Evolutionary conservation across 306 rosid genomes (phyloP).

Genomic region (Quercus suber): DNA sequence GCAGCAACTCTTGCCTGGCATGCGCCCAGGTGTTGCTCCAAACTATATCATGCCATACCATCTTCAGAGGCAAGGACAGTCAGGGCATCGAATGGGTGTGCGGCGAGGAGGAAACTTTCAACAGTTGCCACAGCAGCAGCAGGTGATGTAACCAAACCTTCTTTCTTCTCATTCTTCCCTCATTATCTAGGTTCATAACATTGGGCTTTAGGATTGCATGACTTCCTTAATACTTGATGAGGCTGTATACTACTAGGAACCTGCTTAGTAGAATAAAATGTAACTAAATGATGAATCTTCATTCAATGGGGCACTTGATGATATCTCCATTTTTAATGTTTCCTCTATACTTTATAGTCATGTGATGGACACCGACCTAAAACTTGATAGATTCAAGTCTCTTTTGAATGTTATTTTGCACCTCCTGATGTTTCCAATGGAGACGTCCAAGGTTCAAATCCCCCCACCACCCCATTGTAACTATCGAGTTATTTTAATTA

Average conservation of each 20-base stretch:
- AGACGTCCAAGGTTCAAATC: no score
- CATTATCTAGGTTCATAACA: not conserved
- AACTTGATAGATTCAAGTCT: not conserved
- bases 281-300: no score
- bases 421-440: no score
- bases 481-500: no score
- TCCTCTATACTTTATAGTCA: not conserved
- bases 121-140: conserved; percentile 59
- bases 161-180: not conserved
- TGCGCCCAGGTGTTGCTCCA: conserved; percentile 72
- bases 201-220: not conserved
- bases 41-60: conserved; percentile 76
- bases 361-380: not conserved
- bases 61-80: conserved; percentile 71
- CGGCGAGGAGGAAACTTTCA: conserved; percentile 65
- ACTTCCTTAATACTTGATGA: not conserved
- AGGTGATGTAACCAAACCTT: conserved; percentile 33
- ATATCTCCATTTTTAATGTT: not conserved
- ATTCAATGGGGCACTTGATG: no score
- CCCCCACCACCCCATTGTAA: no score
- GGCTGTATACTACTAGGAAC: no score
- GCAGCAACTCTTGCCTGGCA: conserved; percentile 73
- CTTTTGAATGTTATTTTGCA: not conserved
- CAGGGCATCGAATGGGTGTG: conserved; percentile 58
- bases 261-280: no score